Percentiles rank a stretch among this genome's conserved stretches.
phyloP scores from a whole-genome alignment of 805 yeast genomes.

The Saccharomyces mikatae region DNA sequence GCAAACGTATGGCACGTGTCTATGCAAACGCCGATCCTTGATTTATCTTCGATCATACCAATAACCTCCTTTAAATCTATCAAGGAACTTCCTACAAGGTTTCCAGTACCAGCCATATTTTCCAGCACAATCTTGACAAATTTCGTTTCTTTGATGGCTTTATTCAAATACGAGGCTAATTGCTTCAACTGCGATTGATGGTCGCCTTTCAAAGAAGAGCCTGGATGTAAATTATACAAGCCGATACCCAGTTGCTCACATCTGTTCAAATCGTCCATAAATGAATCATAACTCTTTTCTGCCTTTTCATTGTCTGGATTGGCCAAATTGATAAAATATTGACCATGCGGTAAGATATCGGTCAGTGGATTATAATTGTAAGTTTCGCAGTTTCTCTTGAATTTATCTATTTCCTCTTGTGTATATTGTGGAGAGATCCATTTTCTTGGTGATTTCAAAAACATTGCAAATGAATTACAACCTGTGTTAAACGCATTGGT shows the following conservation, averaged over 20 bases:
- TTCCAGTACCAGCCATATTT: constrained; percentile 97
- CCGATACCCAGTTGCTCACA: constrained; percentile 85
- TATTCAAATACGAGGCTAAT: constrained; percentile 73
- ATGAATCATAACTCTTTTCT: constrained; percentile 63
- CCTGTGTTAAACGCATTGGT: constrained; percentile 47
- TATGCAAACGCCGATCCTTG: constrained; percentile 87
- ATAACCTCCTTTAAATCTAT: constrained; percentile 73
- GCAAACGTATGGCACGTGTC: constrained; percentile 97
- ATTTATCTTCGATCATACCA: constrained; percentile 67
- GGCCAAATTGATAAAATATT: constrained; percentile 86
- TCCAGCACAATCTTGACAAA: constrained; percentile 86
- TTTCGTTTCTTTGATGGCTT: constrained; percentile 61
- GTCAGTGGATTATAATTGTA: constrained; percentile 63
- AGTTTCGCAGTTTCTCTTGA: constrained; percentile 53
- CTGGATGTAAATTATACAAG: constrained; percentile 86
- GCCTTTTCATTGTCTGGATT: constrained; percentile 81
- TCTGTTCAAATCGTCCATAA: constrained; percentile 77
- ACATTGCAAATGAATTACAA: constrained; percentile 77
- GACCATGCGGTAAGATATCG: constrained; percentile 89
- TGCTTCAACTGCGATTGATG: constrained; percentile 54
- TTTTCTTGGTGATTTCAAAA: constrained; percentile 79
- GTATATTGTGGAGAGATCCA: constrained; percentile 82
- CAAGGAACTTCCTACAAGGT: constrained; percentile 72
- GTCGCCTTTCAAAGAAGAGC: constrained; percentile 72
- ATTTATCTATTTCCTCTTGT: constrained; percentile 57